Evolutionary conservation across 2,329 filamentous ascomycete species (phyloP).

Genomic region (Gremmenia infestans): DNA sequence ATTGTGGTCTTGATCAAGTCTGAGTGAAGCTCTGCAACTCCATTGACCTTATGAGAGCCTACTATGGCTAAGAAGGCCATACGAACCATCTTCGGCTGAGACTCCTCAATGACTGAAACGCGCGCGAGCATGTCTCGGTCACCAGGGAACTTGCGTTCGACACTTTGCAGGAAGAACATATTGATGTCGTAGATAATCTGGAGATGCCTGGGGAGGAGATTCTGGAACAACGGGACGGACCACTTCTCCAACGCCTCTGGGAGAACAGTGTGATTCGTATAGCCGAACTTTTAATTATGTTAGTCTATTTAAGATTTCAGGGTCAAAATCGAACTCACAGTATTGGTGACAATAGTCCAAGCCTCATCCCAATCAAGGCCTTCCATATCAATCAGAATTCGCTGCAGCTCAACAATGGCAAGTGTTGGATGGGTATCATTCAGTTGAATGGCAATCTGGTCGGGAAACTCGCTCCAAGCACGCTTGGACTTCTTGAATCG

Average conservation of each 20-base stretch:
- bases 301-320: conserved; percentile 2
- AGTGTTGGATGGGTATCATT: conserved; percentile 98
- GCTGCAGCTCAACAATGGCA: conserved; percentile 91
- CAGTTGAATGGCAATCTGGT: conserved; percentile 93
- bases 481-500: conserved; percentile 97
- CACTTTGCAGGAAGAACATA: conserved; percentile 81
- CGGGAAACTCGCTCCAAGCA: conserved; percentile 85
- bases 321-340: conserved; percentile 41
- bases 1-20: conserved; percentile 99
- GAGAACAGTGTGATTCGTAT: conserved; percentile 97
- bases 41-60: conserved; percentile 98
- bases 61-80: conserved; percentile 96
- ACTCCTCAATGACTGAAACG: conserved; percentile 98
- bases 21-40: conserved; percentile 94
- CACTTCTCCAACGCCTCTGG: conserved; percentile 98
- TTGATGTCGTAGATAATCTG: conserved; percentile 99
- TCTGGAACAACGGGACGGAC: conserved; percentile 88
- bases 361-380: conserved; percentile 90
- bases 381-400: conserved; percentile 85
- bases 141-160: conserved; percentile 86
- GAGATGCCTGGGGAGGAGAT: conserved; percentile 87
- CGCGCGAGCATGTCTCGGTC: conserved; percentile 79
- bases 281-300: conserved; percentile 59
- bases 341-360: conserved; percentile 73
- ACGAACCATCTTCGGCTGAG: conserved; percentile 93